Evolutionary conservation across 495 filamentous ascomycete genomes (phyloP).

Genomic region (Penicillium cosmopolitanum): DNA sequence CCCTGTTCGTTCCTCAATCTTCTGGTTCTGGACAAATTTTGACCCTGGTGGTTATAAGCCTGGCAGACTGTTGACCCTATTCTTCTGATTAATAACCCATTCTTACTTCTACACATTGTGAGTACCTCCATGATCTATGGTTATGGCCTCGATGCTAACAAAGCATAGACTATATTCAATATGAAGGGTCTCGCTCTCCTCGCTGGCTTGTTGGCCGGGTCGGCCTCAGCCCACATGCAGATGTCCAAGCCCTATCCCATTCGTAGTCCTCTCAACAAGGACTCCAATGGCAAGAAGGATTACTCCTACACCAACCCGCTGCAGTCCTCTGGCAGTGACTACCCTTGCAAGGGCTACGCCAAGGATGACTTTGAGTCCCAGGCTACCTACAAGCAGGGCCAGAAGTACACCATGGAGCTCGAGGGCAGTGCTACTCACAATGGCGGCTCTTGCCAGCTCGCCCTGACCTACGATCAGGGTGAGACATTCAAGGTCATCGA

Average conservation of each 20-base stretch:
- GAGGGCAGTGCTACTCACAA: constrained; percentile 69
- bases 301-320: constrained; percentile 57
- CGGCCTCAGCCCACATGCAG: constrained; percentile 49
- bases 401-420: constrained; percentile 43
- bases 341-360: constrained; percentile 58
- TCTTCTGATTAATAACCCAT: constrained; percentile 10
- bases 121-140: not conserved
- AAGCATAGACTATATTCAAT: constrained; percentile 21
- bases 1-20: constrained; percentile 8
- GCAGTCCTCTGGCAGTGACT: constrained; percentile 44
- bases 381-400: constrained; percentile 47
- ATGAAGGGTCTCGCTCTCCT: constrained; percentile 45
- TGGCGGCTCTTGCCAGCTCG: constrained; percentile 86
- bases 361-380: constrained; percentile 49
- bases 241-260: constrained; percentile 51
- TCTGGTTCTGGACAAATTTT: constrained; percentile 11
- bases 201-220: constrained; percentile 40
- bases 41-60: constrained; percentile 29
- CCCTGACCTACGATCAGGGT: constrained; percentile 74
- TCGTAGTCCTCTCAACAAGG: constrained; percentile 50
- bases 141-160: constrained; percentile 6
- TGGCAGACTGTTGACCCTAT: constrained; percentile 8
- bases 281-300: constrained; percentile 42
- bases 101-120: constrained; percentile 4
- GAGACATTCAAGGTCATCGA: constrained; percentile 80